Evolutionary conservation across 1,284 basidiomycete species (phyloP).

Genomic region (Puccinia hordei): DNA sequence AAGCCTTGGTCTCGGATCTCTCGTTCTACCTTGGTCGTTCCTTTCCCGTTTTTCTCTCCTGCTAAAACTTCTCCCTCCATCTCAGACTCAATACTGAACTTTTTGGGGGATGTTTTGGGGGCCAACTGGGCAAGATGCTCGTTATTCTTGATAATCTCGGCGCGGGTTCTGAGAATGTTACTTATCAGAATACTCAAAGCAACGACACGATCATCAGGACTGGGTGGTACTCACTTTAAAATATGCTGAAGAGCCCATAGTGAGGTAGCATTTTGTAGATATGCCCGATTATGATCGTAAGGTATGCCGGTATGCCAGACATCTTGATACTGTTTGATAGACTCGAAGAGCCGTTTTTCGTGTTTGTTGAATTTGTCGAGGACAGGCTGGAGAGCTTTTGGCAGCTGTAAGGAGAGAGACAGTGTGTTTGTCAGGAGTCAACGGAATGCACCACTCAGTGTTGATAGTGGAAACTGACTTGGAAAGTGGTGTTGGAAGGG

Average conservation of each 20-base stretch:
- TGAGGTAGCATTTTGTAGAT: not conserved
- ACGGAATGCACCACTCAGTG: too few species aligned
- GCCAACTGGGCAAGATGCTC: constrained; percentile 74
- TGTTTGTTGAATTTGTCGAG: not conserved
- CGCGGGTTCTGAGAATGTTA: constrained; percentile 72
- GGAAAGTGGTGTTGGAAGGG: not conserved
- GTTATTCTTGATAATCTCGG: constrained; percentile 88
- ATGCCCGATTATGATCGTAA: constrained; percentile 12
- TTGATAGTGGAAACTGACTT: not conserved
- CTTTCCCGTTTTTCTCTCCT: too few species aligned
- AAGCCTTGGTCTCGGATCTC: constrained; percentile 92
- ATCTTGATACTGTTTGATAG: constrained; percentile 6
- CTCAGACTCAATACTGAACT: too few species aligned
- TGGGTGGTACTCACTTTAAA: constrained; percentile 48
- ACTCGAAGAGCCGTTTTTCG: not conserved
- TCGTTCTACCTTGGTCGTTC: not conserved
- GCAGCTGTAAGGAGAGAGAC: not conserved
- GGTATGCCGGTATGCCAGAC: constrained; percentile 29
- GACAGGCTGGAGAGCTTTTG: constrained; percentile 1
- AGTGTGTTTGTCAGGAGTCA: too few species aligned
- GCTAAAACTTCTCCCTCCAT: not conserved
- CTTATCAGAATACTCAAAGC: constrained; percentile 56
- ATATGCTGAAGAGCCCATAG: constrained; percentile 27
- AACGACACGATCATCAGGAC: constrained; percentile 38
- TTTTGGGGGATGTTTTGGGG: constrained; percentile 64